A percentile compares a stretch with the other conserved stretches of the same genome.
phyloP scores from a whole-genome alignment of 805 yeast genomes.

The Clavispora phyllophila region DNA sequence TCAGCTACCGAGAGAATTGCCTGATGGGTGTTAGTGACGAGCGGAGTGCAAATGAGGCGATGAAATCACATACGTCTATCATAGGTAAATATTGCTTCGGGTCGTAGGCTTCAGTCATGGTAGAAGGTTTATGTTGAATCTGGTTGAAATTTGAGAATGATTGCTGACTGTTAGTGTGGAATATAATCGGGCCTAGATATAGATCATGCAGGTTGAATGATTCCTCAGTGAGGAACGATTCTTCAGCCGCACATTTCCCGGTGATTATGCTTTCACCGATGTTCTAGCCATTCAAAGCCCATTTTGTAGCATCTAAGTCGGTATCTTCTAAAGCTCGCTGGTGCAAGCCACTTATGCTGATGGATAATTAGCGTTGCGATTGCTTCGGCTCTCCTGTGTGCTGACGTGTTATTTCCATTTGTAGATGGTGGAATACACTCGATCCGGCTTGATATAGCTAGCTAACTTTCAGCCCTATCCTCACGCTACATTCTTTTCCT shows the following conservation, averaged over 20 bases:
- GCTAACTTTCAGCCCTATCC: neutral
- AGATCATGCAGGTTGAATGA: neutral
- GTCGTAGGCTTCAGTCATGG: constrained; percentile 1
- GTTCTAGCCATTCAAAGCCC: no score
- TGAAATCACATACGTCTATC: constrained; percentile 19
- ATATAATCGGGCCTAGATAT: neutral
- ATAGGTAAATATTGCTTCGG: constrained; percentile 11
- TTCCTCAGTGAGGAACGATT: neutral
- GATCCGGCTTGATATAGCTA: no score
- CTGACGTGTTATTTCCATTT: neutral
- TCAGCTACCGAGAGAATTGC: constrained; percentile 72
- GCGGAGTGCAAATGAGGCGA: no score
- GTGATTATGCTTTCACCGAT: no score
- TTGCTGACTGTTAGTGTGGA: neutral
- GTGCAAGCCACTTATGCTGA: no score
- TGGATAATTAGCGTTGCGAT: no score
- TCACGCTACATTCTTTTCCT: neutral
- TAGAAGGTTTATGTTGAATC: neutral
- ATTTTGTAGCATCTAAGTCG: no score
- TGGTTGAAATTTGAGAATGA: neutral
- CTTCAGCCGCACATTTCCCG: neutral
- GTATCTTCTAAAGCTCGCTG: no score
- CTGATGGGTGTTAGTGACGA: constrained; percentile 30
- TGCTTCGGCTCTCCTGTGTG: neutral
- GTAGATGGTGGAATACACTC: no score